Percentiles rank a stretch among this genome's conserved stretches.
Conservation (phyloP, 1,139 yeast species). For the Kodamaea suecica region DNA sequence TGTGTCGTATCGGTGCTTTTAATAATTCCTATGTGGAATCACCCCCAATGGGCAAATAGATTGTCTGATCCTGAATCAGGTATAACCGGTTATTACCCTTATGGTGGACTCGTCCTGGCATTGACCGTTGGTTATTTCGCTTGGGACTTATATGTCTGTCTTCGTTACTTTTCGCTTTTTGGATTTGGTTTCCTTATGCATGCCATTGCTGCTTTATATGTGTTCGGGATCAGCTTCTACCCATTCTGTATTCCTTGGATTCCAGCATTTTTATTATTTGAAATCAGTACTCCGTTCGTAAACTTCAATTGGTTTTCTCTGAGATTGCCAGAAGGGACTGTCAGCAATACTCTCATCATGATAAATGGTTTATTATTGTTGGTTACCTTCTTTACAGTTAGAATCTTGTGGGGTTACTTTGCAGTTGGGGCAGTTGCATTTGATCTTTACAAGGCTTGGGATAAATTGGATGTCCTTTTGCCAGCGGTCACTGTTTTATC, state of each 20-base stretch:
- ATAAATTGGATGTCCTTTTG: constrained; percentile 23
- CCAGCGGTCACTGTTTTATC: constrained; percentile 47
- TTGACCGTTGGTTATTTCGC: constrained; percentile 81
- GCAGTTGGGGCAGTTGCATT: constrained; percentile 54
- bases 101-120: constrained; percentile 67
- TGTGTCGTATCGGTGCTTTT: constrained; percentile 55
- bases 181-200: constrained; percentile 85
- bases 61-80: constrained; percentile 37
- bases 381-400: constrained; percentile 65
- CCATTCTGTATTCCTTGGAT: constrained; percentile 70
- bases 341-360: constrained; percentile 50
- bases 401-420: constrained; percentile 88
- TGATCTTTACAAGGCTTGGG: constrained; percentile 47
- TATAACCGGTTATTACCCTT: constrained; percentile 70
- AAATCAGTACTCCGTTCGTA: constrained; percentile 88
- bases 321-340: constrained; percentile 59
- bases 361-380: constrained; percentile 72
- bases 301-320: constrained; percentile 89
- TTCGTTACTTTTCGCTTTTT: constrained; percentile 57
- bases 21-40: constrained; percentile 59
- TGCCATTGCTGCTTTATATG: constrained; percentile 78
- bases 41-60: constrained; percentile 44
- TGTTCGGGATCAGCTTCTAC: constrained; percentile 53
- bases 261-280: constrained; percentile 82
- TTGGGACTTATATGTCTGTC: constrained; percentile 83